Percentiles rank a stretch among this genome's conserved stretches.
phyloP scores from a whole-genome alignment of 108 stramenopile species.

The Craspedostauros australis region DNA sequence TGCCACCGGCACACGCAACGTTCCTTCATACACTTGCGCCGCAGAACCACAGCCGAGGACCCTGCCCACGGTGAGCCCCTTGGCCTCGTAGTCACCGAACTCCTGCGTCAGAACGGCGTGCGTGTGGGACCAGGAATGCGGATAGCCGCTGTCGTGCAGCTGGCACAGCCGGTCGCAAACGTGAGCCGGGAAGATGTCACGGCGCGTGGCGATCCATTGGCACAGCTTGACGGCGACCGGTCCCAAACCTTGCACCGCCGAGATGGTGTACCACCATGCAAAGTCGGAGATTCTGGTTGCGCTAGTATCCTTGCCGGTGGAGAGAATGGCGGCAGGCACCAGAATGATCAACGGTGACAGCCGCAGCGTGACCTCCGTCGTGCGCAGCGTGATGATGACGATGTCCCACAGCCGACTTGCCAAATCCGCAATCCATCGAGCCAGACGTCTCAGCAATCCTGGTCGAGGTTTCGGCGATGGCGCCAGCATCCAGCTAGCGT shows the following conservation, averaged over 20 bases:
- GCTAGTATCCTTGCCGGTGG: conserved; percentile 2
- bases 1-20: conserved; percentile 16
- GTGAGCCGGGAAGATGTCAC: conserved; percentile 74
- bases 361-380: conserved; percentile 48
- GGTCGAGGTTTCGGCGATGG: too few species aligned
- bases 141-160: conserved; percentile 57
- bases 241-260: conserved; percentile 64
- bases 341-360: conserved; percentile 64
- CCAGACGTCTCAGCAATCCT: neutral
- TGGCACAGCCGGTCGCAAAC: conserved; percentile 64
- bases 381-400: conserved; percentile 20
- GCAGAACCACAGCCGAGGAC: conserved; percentile 83
- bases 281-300: conserved; percentile 36
- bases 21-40: conserved; percentile 83
- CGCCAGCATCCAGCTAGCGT: neutral
- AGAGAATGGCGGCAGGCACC: conserved; percentile 49
- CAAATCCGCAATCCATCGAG: conserved; percentile 20
- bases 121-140: conserved; percentile 68
- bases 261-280: conserved; percentile 66
- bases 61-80: conserved; percentile 43
- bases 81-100: conserved; percentile 67
- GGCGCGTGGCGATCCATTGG: conserved; percentile 86
- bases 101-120: conserved; percentile 48
- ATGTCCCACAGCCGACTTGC: conserved; percentile 15
- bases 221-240: conserved; percentile 81